Evolutionary conservation across 2,329 filamentous ascomycete genomes (phyloP).

Genomic region (Emergomyces pasteurianus): DNA sequence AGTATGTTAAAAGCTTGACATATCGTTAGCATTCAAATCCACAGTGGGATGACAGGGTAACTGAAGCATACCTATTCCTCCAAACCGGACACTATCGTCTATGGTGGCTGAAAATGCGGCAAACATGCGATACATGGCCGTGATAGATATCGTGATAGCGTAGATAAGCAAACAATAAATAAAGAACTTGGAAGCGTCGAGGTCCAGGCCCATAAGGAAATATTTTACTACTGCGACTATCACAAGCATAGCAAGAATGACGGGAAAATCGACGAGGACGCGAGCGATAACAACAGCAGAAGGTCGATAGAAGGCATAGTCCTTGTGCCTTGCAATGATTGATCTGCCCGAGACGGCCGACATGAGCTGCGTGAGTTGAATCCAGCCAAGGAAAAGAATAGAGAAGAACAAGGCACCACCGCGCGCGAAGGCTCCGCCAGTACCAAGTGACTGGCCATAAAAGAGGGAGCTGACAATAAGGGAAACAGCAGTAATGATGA

Average conservation of each 20-base stretch:
- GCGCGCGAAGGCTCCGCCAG: constrained; percentile 50
- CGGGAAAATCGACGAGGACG: constrained; percentile 51
- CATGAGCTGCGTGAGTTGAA: constrained; percentile 68
- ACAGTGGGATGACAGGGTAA: constrained; percentile 56
- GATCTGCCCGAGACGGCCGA: constrained; percentile 60
- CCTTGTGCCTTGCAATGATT: constrained; percentile 56
- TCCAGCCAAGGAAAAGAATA: constrained; percentile 54
- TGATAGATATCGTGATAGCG: constrained; percentile 17
- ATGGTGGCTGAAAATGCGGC: constrained; percentile 52
- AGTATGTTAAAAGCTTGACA: constrained; percentile 14
- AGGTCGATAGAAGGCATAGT: constrained; percentile 59
- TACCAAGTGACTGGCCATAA: constrained; percentile 51
- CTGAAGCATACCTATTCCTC: constrained; percentile 42
- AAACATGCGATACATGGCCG: constrained; percentile 54
- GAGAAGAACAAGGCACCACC: constrained; percentile 56
- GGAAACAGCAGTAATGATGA: constrained; percentile 55
- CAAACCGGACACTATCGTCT: constrained; percentile 54
- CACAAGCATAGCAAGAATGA: constrained; percentile 46
- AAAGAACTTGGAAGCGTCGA: constrained; percentile 6
- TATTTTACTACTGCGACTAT: constrained; percentile 54
- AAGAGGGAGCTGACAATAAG: constrained; percentile 72
- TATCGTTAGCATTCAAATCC: constrained; percentile 35
- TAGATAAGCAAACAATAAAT: constrained; percentile 4
- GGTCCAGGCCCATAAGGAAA: constrained; percentile 28
- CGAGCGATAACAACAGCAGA: constrained; percentile 52